Evolutionary conservation across 768 basidiomycete genomes (phyloP), one percentile per base, ranked within the genome.

Genomic region (Ephemerocybe angulata): DNA sequence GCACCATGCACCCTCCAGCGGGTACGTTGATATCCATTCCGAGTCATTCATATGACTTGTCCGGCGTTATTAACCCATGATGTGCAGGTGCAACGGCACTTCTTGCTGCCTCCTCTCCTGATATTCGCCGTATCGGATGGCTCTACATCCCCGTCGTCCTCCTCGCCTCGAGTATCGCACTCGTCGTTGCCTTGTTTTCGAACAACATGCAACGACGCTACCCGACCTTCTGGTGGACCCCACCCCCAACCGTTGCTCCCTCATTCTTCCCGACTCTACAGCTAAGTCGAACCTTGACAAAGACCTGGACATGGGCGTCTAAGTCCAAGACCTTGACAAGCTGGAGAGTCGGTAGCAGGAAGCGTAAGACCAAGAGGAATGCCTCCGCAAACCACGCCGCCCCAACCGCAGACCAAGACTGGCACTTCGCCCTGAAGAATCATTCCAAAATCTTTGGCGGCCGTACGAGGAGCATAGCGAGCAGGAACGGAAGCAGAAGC

Each of bases 181-280:
- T 82, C 30, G 64, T 54, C 0, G 75, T 80, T 3, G 80, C 79
- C 4, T 67, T 84, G 15, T 44, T 79, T 22, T 56, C 72, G 47
- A 77, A 83, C 59, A 83, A 82, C 60, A 75, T 82, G 35, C 80
- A 80, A 60, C 65, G 78, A 30, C 67, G 74, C 43, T 83, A 76
- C 55, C 80, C 80, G 13, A 60, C 73, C 17, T 81, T 74, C 58
- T 84, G 81, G 80, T 70, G 70, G 55, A 59, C 61, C 3, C 65
- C 69, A 38, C 31, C 42, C n/a, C 50, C 53, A 10, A 42, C 57
- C 33, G 25, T 44, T 42, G 38, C 52, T 19, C 48, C 48, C 15
- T 50, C 48, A 8, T 50, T 50, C 48, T 50, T 50, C 48, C 48
- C 40, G 56, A n/a, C 46, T 6, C 50, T 50, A 43, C 50, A 30